phyloP scores from a whole-genome alignment of 2,329 filamentous ascomycete species.

The Pezicula neosporulosa region DNA sequence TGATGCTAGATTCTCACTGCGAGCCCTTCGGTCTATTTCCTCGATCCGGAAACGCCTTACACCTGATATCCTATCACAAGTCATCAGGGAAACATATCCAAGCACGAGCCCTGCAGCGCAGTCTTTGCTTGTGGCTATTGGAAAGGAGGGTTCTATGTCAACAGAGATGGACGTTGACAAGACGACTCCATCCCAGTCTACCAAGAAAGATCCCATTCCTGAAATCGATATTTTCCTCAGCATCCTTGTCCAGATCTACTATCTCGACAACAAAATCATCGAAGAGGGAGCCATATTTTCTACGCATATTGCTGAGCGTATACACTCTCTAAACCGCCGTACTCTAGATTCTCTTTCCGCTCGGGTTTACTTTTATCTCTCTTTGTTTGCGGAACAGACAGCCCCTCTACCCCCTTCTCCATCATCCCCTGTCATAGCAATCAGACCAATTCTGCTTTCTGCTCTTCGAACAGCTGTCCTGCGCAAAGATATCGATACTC shows the following conservation, averaged over 20 bases:
- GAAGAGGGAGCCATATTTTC: conserved; percentile 84
- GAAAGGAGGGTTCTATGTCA: conserved; percentile 59
- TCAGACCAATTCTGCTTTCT: conserved; percentile 80
- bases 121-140: conserved; percentile 67
- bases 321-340: conserved; percentile 86
- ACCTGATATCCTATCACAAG: conserved; percentile 75
- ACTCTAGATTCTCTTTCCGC: conserved; percentile 91
- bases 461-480: conserved; percentile 93
- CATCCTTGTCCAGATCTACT: conserved; percentile 80
- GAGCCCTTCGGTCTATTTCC: conserved; percentile 92
- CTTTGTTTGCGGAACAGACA: conserved; percentile 90
- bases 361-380: conserved; percentile 98
- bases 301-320: conserved; percentile 73
- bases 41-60: conserved; percentile 89
- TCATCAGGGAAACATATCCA: conserved; percentile 77
- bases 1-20: conserved; percentile 90
- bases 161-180: conserved; percentile 73
- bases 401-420: conserved; percentile 84
- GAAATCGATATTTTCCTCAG: conserved; percentile 88
- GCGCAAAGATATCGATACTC: conserved; percentile 95
- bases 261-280: conserved; percentile 81
- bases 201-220: conserved; percentile 65
- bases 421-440: conserved; percentile 80
- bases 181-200: conserved; percentile 56
- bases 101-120: conserved; percentile 58